These are phyloP conservation scores for Astraeus odoratus DNA, from an alignment of 768 basidiomycete genomes.

Conservation along the genomic window DNA sequence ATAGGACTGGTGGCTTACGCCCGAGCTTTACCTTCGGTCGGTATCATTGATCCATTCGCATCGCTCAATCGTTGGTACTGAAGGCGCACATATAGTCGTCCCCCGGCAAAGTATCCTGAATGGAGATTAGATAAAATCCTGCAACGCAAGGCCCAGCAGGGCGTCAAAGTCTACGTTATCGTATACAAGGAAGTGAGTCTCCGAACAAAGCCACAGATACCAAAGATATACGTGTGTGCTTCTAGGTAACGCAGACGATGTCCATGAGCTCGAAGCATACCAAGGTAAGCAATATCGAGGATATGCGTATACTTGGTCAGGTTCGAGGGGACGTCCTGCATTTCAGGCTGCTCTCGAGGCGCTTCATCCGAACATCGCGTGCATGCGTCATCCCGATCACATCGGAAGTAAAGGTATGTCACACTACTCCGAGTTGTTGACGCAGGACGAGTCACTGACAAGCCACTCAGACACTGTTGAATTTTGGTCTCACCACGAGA, in stretches of 20 bases:
- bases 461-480: conserved; percentile 56
- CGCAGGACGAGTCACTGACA: not conserved
- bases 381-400: conserved; percentile 88
- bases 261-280: conserved; percentile 81
- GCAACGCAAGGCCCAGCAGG: conserved; percentile 83
- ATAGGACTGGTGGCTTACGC: conserved; percentile 91
- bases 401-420: conserved; percentile 64
- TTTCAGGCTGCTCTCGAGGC: conserved; percentile 64
- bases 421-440: not conserved
- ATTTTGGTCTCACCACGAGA: conserved; percentile 93
- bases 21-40: conserved; percentile 83
- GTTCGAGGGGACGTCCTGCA: not conserved
- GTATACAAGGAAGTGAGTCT: conserved; percentile 88
- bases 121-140: conserved; percentile 86
- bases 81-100: conserved; percentile 38
- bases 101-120: conserved; percentile 76
- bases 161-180: conserved; percentile 85
- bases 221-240: not conserved
- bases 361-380: conserved; percentile 81
- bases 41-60: not conserved
- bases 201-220: too few species aligned
- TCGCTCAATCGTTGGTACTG: conserved; percentile 2
- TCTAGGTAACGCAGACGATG: conserved; percentile 85
- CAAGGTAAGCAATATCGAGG: conserved; percentile 35
- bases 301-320: not conserved